phyloP scores from a whole-genome alignment of 768 basidiomycete genomes.

The Nevesoporus exiguus region DNA sequence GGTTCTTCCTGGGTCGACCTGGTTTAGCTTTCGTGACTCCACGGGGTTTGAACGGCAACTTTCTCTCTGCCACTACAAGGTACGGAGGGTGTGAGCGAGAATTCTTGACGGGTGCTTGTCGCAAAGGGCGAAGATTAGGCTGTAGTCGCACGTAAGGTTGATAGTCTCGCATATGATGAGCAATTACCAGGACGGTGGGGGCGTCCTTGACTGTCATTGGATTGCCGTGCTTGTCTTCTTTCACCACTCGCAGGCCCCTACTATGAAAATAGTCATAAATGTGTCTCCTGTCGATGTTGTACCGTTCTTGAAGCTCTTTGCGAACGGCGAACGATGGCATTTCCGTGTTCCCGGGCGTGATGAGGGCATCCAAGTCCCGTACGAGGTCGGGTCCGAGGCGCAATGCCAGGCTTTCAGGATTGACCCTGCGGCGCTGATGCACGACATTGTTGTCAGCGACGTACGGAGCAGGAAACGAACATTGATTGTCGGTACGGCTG shows the following conservation, averaged over 20 bases:
- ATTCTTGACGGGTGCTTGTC: constrained; percentile 25
- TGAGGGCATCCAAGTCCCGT: constrained; percentile 67
- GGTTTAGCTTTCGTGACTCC: constrained; percentile 31
- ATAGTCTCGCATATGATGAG: constrained; percentile 5
- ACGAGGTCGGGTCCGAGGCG: constrained; percentile 65
- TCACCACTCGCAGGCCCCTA: constrained; percentile 57
- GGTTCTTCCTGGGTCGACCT: constrained; percentile 28
- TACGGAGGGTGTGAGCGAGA: constrained; percentile 19
- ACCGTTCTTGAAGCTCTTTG: constrained; percentile 67
- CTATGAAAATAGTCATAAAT: constrained; percentile 79
- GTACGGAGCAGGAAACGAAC: neutral
- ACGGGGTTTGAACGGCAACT: constrained; percentile 19
- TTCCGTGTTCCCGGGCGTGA: constrained; percentile 61
- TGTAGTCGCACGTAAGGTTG: constrained; percentile 12
- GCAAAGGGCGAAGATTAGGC: constrained; percentile 32
- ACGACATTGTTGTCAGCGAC: constrained; percentile 2
- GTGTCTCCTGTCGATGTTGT: constrained; percentile 66
- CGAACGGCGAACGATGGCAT: constrained; percentile 74
- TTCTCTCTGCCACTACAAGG: constrained; percentile 14
- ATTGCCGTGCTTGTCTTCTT: constrained; percentile 60
- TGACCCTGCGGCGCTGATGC: constrained; percentile 47
- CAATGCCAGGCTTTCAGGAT: constrained; percentile 65
- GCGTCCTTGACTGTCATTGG: constrained; percentile 30
- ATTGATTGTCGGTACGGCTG: constrained; percentile 1
- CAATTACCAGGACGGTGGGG: constrained; percentile 22